phyloP scores from a whole-genome alignment of 139 green algal genomes.

The Tetraselmis striata region DNA sequence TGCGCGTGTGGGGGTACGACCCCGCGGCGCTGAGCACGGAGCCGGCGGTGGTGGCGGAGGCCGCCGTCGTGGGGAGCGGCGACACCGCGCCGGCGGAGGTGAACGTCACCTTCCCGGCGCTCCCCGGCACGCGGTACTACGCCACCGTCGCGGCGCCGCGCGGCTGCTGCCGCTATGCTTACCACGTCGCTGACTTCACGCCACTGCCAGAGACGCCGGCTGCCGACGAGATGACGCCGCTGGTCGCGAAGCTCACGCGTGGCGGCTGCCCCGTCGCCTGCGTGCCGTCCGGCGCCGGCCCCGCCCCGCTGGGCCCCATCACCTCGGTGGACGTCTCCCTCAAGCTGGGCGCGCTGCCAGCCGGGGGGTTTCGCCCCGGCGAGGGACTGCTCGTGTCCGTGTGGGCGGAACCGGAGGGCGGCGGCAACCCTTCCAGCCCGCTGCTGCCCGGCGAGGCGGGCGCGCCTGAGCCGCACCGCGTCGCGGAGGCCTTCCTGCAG shows the following conservation, averaged over 20 bases:
- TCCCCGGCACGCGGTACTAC: not conserved
- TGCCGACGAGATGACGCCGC: not conserved
- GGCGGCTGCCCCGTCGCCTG: not conserved
- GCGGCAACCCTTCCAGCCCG: too few species aligned
- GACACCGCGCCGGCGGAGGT: not conserved
- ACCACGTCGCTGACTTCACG: not conserved
- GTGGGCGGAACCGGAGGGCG: not conserved
- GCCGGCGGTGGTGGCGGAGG: too few species aligned
- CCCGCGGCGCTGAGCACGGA: too few species aligned
- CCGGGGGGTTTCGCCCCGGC: not conserved
- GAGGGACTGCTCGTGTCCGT: not conserved
- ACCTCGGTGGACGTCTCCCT: not conserved
- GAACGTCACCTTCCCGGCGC: not conserved
- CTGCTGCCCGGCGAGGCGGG: not conserved
- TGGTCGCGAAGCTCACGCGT: not conserved
- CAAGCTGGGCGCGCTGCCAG: not conserved
- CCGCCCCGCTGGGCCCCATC: not conserved
- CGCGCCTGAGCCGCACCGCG: not conserved
- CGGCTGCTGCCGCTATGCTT: not conserved
- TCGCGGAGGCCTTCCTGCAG: not conserved
- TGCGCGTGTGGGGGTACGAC: too few species aligned
- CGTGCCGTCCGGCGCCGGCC: not conserved
- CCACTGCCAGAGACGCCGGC: not conserved
- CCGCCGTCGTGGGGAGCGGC: not conserved
- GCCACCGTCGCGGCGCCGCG: not conserved